phyloP scores from a whole-genome alignment of 2,329 filamentous ascomycete genomes.

The Tolypocladium tundrense region DNA sequence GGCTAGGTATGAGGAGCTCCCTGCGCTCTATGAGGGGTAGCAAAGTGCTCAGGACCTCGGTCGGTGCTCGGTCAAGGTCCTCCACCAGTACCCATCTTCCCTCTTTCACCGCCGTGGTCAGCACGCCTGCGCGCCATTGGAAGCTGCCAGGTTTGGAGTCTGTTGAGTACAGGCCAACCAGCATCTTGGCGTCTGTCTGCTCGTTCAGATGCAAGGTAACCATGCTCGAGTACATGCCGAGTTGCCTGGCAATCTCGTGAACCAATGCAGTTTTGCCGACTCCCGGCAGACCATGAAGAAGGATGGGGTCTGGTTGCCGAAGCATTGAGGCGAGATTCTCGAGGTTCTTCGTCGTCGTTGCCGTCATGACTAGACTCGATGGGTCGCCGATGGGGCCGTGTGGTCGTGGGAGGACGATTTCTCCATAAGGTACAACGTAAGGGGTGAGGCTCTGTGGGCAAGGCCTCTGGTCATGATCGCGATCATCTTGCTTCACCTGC shows the following conservation, averaged over 20 bases:
- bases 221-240: conserved; percentile 73
- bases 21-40: conserved; percentile 85
- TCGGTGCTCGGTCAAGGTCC: conserved; percentile 88
- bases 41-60: conserved; percentile 87
- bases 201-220: conserved; percentile 95
- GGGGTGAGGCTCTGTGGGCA: conserved; percentile 39
- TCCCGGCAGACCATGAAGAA: conserved; percentile 75
- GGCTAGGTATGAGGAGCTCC: conserved; percentile 82
- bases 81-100: conserved; percentile 96
- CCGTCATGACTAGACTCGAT: conserved; percentile 54
- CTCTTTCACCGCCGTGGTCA: conserved; percentile 89
- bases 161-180: conserved; percentile 89
- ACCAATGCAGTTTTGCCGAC: conserved; percentile 85
- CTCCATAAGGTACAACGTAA: conserved; percentile 54
- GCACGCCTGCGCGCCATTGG: conserved; percentile 80
- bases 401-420: conserved; percentile 57
- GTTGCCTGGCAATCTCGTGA: conserved; percentile 67
- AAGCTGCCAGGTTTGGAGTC: conserved; percentile 83
- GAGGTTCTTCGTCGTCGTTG: conserved; percentile 65
- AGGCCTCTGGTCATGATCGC: conserved; percentile 4
- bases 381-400: conserved; percentile 33
- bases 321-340: conserved; percentile 58
- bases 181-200: conserved; percentile 94
- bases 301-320: conserved; percentile 57
- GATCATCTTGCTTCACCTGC: conserved; percentile 19